Base-by-base conservation (phyloP, 257 asterid genomes). In the Eucommia ulmoides region DNA sequence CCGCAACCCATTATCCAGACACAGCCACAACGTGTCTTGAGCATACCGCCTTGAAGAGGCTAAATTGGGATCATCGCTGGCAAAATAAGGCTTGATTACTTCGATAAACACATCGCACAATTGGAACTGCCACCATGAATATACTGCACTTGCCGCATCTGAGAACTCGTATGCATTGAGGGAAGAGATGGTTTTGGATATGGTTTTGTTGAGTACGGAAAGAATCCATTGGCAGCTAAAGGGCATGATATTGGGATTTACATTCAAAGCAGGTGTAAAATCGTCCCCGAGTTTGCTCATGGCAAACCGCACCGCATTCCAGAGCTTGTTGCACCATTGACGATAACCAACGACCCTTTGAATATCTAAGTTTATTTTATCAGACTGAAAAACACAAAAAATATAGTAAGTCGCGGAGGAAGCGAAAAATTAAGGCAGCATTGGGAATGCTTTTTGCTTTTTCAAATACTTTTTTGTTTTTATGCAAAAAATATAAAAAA, bases 301-400 rank as follows among this genome's bases (percentile, higher is more conserved):
- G 48, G 96, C 91, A 66, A 89, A 89, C 78, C 96, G 69, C 49
- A 82, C 75, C 25, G 96, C 98, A 77, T 89, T 89, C 98, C 98
- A 89, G 57, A 89, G 63, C 70, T 89, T 85, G 72, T 89, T 89
- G 62, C 98, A 89, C 98, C 96, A 89, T 51, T 85, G 93, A 7
- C 98, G 93, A 63, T 89, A 89, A 45, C 96, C 94, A 67, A 80
- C 72, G 68, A 89, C 98, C 69, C 98, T 77, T 66, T 85, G 94
- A 46, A 89, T 83, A 67, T 85, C 98, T 52, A 89, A 71, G 55
- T 89, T 85, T 59, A 89, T 89, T 66, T 72, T 85, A 65, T 82
- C 98, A 3, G 94, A 82, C 96, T 89, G 91, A 60, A 75, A 70
- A 50, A 46, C 56, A 17, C 41, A 48, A 3, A 23, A n/a, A 35